phyloP scores from a whole-genome alignment of 805 yeast genomes.

The Zygosaccharomyces bailii region DNA sequence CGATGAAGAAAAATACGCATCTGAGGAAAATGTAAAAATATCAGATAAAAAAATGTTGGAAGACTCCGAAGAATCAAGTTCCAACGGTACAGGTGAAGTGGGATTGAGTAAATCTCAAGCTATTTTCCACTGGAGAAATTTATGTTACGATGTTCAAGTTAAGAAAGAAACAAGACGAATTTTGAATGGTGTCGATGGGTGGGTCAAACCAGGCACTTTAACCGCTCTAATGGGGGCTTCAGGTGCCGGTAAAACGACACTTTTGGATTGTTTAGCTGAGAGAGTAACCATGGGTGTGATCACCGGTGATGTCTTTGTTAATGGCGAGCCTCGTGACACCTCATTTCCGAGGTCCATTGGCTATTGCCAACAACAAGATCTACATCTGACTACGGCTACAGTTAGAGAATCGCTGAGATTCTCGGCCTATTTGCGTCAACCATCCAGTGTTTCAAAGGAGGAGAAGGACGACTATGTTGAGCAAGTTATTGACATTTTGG shows the following conservation, averaged over 20 bases:
- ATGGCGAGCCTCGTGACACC: conserved; percentile 56
- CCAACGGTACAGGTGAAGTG: conserved; percentile 25
- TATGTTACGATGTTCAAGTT: conserved; percentile 65
- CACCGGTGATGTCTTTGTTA: conserved; percentile 63
- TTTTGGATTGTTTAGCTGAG: conserved; percentile 66
- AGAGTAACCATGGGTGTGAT: conserved; percentile 69
- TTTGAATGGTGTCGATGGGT: conserved; percentile 66
- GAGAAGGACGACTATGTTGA: conserved; percentile 69
- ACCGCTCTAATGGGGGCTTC: conserved; percentile 78
- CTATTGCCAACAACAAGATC: conserved; percentile 75
- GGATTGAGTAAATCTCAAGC: conserved; percentile 39
- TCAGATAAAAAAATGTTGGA: conserved; percentile 27
- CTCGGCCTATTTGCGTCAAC: conserved; percentile 67
- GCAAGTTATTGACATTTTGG: conserved; percentile 57
- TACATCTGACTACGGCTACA: conserved; percentile 61
- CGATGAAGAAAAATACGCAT: conserved; percentile 25
- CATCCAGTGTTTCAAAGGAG: conserved; percentile 44
- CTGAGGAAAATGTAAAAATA: conserved; percentile 13
- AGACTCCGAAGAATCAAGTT: conserved; percentile 22
- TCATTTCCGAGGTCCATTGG: conserved; percentile 64
- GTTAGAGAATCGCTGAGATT: conserved; percentile 70
- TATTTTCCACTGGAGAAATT: conserved; percentile 75
- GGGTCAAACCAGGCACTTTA: conserved; percentile 79
- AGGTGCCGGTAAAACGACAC: conserved; percentile 79
- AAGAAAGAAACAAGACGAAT: conserved; percentile 59